Percentiles rank a stretch among this genome's conserved stretches.
These are phyloP conservation scores for Linum usitatissimum DNA, from an alignment of 345 rosid genomes.

Conservation along the genomic window DNA sequence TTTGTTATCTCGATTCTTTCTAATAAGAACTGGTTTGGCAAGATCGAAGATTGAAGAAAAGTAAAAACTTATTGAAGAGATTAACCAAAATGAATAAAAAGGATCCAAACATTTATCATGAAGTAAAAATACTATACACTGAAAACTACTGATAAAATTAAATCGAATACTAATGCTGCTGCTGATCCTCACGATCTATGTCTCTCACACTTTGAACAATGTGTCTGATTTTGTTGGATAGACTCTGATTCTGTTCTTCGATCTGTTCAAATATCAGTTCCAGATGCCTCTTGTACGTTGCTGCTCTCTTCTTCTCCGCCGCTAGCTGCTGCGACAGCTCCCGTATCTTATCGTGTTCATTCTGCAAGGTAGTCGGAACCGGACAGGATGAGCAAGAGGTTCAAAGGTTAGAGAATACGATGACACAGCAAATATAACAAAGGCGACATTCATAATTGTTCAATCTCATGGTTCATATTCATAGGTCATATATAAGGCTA, in stretches of 20 bases:
- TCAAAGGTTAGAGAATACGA: too few species aligned
- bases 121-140: background rate
- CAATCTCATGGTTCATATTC: too few species aligned
- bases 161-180: background rate
- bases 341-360: constrained; percentile 84
- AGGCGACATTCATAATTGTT: too few species aligned
- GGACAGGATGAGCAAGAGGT: background rate
- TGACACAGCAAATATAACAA: too few species aligned
- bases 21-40: too few species aligned
- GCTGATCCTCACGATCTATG: constrained; percentile 53
- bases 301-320: constrained; percentile 75
- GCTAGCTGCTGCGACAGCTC: constrained; percentile 91
- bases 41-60: too few species aligned
- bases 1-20: too few species aligned
- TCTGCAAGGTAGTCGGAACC: constrained; percentile 26
- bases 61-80: too few species aligned
- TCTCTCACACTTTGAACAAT: constrained; percentile 66
- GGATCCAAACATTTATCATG: too few species aligned
- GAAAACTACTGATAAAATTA: background rate
- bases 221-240: constrained; percentile 76
- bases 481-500: too few species aligned
- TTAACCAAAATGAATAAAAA: too few species aligned
- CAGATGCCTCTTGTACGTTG: constrained; percentile 83
- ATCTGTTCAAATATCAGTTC: constrained; percentile 86
- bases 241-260: constrained; percentile 70